Evolutionary conservation across 2,329 filamentous ascomycete species (phyloP).

Genomic region (Exophiala sp.): DNA sequence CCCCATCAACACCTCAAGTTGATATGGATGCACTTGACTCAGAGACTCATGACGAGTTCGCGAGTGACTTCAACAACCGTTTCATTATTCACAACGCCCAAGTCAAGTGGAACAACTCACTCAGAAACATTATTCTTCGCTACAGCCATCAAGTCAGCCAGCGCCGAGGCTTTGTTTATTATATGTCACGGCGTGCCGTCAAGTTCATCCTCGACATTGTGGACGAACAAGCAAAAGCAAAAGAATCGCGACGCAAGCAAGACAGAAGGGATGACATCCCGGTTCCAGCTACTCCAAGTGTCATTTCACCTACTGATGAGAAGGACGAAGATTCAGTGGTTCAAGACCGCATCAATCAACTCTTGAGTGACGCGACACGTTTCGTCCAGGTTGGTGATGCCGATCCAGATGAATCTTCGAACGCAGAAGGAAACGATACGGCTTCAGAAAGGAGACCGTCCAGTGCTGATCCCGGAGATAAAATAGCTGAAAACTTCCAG

Average conservation of each 20-base stretch:
- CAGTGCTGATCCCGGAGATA: conserved; percentile 58
- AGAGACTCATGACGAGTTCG: conserved; percentile 72
- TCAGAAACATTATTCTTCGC: conserved; percentile 92
- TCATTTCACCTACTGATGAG: conserved; percentile 38
- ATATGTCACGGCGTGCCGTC: conserved; percentile 89
- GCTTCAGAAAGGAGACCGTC: conserved; percentile 33
- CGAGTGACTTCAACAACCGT: conserved; percentile 94
- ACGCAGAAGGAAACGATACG: conserved; percentile 33
- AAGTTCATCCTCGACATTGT: conserved; percentile 98
- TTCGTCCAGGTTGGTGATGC: conserved; percentile 71
- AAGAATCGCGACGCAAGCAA: conserved; percentile 39
- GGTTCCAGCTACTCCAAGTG: conserved; percentile 15
- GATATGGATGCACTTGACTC: conserved; percentile 60
- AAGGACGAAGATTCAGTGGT: conserved; percentile 65
- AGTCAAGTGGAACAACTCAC: conserved; percentile 95
- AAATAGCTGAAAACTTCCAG: conserved; percentile 82
- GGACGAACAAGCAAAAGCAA: conserved; percentile 81
- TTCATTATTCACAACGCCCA: conserved; percentile 98
- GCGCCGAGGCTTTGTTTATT: conserved; percentile 93
- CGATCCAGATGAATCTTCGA: conserved; percentile 32
- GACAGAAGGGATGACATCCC: conserved; percentile 10
- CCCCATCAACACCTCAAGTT: conserved; percentile 48
- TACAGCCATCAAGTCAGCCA: conserved; percentile 98
- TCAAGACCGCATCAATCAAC: conserved; percentile 79
- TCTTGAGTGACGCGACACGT: conserved; percentile 77